phyloP scores from a whole-genome alignment of 495 filamentous ascomycete species.

The Hapsidospora chrysogenum region DNA sequence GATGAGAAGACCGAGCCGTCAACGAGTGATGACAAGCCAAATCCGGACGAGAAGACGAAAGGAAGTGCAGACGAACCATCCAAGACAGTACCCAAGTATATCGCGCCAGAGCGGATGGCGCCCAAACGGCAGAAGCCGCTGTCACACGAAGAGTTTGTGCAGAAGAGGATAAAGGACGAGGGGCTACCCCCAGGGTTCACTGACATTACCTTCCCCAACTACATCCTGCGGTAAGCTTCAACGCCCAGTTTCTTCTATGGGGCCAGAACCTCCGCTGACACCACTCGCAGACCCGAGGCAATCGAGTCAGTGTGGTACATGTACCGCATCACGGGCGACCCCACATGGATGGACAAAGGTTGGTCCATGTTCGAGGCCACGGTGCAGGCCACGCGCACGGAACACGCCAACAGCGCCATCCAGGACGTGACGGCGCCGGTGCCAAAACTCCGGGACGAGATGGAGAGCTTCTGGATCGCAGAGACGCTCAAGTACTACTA shows the following conservation, averaged over 20 bases:
- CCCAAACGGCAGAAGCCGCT: conserved; percentile 22
- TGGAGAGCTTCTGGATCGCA: conserved; percentile 52
- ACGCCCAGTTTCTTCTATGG: not conserved
- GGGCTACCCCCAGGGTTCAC: conserved; percentile 51
- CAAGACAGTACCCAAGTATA: not conserved
- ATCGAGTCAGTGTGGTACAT: conserved; percentile 94
- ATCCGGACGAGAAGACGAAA: conserved; percentile 9
- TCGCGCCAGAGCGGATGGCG: conserved; percentile 3
- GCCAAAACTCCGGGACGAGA: conserved; percentile 22
- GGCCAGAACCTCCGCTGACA: conserved; percentile 8
- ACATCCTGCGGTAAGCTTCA: conserved; percentile 53
- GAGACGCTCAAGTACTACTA: conserved; percentile 95
- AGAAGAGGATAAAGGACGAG: conserved; percentile 38
- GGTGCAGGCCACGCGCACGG: conserved; percentile 44
- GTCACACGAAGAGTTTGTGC: conserved; percentile 48
- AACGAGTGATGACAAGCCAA: conserved; percentile 5
- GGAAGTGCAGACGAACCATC: conserved; percentile 6
- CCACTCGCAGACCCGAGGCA: conserved; percentile 56
- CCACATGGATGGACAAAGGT: conserved; percentile 64
- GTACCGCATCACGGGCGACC: conserved; percentile 78
- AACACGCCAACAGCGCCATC: conserved; percentile 56
- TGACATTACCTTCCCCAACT: conserved; percentile 38
- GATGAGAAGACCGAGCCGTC: conserved; percentile 2
- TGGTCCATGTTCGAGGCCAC: conserved; percentile 84
- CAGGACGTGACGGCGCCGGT: conserved; percentile 43